Evolutionary conservation across 176 grass and related monocot genomes (phyloP).

Genomic region (Phoenix dactylifera): DNA sequence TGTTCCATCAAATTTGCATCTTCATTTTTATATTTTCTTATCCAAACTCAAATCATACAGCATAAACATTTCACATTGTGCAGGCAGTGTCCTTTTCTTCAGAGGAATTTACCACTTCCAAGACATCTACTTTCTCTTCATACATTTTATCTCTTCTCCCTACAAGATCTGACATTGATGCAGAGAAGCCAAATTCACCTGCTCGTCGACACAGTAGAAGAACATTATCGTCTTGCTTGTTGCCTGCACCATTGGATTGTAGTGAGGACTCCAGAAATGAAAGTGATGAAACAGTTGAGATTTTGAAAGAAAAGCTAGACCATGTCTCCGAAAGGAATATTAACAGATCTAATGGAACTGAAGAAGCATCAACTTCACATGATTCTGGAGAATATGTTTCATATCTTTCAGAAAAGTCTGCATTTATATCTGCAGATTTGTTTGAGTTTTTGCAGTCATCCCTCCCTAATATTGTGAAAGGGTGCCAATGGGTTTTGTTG

Average conservation of each 20-base stretch:
- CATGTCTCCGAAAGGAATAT: conserved; percentile 13
- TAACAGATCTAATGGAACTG: conserved; percentile 19
- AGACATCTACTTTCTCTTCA: conserved; percentile 43
- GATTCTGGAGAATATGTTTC: conserved; percentile 19
- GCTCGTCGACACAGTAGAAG: conserved; percentile 18
- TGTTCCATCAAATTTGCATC: too few species aligned
- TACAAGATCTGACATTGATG: conserved; percentile 16
- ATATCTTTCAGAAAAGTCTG: conserved; percentile 62
- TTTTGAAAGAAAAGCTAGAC: conserved; percentile 14
- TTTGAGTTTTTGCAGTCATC: conserved; percentile 75
- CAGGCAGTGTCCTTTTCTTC: conserved; percentile 34
- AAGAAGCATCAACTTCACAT: conserved; percentile 37
- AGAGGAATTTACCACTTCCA: conserved; percentile 35
- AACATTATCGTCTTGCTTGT: conserved; percentile 33
- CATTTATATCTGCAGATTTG: conserved; percentile 55
- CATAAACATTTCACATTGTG: neutral
- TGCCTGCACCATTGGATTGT: conserved; percentile 30
- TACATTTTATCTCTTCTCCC: conserved; percentile 44
- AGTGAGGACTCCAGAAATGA: conserved; percentile 44
- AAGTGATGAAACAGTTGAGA: conserved; percentile 29
- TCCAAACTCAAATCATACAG: too few species aligned
- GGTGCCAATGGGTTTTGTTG: conserved; percentile 77
- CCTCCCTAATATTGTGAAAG: conserved; percentile 75
- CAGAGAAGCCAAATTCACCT: conserved; percentile 11
- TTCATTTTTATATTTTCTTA: too few species aligned